Conservation (phyloP, 2,329 filamentous ascomycete genomes). For the Hypomyces perniciosus region DNA sequence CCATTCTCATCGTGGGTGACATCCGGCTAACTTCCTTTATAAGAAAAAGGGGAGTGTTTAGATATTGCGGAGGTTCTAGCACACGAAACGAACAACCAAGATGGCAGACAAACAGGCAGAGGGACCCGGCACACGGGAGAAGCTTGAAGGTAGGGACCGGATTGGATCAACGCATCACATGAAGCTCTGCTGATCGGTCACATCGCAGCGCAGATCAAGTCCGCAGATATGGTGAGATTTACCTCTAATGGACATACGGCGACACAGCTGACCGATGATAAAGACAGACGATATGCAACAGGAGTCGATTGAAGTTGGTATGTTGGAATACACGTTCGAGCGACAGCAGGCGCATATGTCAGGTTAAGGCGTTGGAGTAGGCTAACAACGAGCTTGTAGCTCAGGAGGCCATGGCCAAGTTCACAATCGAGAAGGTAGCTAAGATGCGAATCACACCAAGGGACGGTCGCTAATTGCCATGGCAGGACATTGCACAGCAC, state of each 20-base stretch:
- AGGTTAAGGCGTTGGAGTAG: constrained; percentile 7
- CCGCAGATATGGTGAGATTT: constrained; percentile 84
- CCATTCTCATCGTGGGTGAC: too few relatives aligned
- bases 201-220: constrained; percentile 83
- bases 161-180: background rate
- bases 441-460: background rate
- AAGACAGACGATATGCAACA: constrained; percentile 97
- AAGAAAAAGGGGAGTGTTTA: too few relatives aligned
- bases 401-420: constrained; percentile 58
- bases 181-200: constrained; percentile 14
- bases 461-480: constrained; percentile 15
- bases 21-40: too few relatives aligned
- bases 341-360: constrained; percentile 2
- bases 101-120: constrained; percentile 38
- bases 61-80: too few relatives aligned
- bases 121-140: constrained; percentile 56
- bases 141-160: constrained; percentile 61
- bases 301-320: constrained; percentile 93
- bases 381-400: constrained; percentile 35
- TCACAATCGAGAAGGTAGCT: constrained; percentile 54
- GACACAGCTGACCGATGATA: constrained; percentile 24
- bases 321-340: constrained; percentile 30
- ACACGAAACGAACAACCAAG: background rate
- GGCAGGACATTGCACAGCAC: constrained; percentile 85
- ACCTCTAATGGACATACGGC: background rate